Evolutionary conservation across 1,139 yeast genomes (phyloP), one percentile per base, ranked within the genome.

Genomic region (Petasospora rhodanensis): DNA sequence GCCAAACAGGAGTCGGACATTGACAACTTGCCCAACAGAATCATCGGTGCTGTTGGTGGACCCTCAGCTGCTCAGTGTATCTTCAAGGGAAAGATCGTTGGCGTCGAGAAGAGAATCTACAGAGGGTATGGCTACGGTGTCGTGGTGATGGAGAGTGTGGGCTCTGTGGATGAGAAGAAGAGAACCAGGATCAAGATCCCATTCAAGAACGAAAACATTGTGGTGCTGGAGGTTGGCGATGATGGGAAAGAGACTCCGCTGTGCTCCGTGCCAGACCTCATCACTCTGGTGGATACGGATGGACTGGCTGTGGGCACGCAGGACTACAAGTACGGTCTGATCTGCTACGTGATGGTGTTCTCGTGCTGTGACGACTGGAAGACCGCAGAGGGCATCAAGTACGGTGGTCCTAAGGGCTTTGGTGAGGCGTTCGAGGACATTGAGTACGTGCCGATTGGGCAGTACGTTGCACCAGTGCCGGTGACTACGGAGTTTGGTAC

Each of bases 281-380:
- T 19, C 66, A 63, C 69, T 5, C 68, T 69, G 3, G 47, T 64
- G 28, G 70, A 68, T 42, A 49, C 58, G 3, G 65, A 63, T 24
- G 74, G 73, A 17, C 69, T 64, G 36, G 70, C 68, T 6, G 59
- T 66, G 19, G 72, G 72, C 6, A 64, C 70, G 5, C 68, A 65
- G 7, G 70, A 66, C 23, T 66, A 63, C 43, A 49, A 68, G 27
- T 66, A 66, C 43, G 70, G 72, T 8, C 41, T 67, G 22, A 40
- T 57, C 30, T 71, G 66, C 5, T 59, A 58, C 41, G 70, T 67
- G 4, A 34, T 67, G 20, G 68, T 57, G 9, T 54, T 66, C 39
- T 57, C 70, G 1, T 66, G 69, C 17, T 47, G 55, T 34, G 46
- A 54, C 29, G 45, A 51, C 25, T 67, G 72, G 73, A 55, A 57